Evolutionary conservation across 345 rosid genomes (phyloP), one percentile per base, ranked within the genome.

Genomic region (Capsella bursapastoris): DNA sequence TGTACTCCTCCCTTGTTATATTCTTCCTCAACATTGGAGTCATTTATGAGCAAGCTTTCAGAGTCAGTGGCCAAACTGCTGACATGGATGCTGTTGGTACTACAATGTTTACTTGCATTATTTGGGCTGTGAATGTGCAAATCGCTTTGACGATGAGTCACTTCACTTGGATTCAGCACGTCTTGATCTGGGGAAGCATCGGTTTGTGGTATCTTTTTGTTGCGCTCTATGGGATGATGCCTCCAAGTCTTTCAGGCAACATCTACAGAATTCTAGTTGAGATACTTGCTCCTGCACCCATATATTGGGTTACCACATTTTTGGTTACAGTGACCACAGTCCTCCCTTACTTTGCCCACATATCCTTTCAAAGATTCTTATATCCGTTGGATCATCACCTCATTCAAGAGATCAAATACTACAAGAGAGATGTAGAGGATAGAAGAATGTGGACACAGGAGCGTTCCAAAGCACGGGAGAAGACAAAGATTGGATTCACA

Each of bases 81-180:
- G 96, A 90, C 76, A 89, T 94, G 93, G 86, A 88, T 31, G 86
- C 82, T 3, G 81, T 94, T 12, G 98, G 98, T 28, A 84, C 98
- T 2, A 85, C 97, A 4, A 94, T 91, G 93, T 92, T 91, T 86
- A 90, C 98, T 32, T 87, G 96, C 86, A 88, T 94, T 59, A 81
- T 94, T 22, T 90, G 96, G 88, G 89, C 88, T 25, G 96, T 91
- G 63, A 94, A 94, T 72, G 88, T 85, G 83, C 97, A 94, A 79
- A 91, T 94, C 40, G 96, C 98, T 0, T 90, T 94, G 58, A 88
- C 90, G 0, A 83, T 94, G 83, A 88, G 96, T 86, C 97, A 92
- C 83, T 94, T 92, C 83, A 94, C 98, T 48, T 92, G 97, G 94
- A 90, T 92, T 81, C 98, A 94, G 57, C 97, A 94, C 77, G 78